Evolutionary conservation across 257 asterid species (phyloP).

Genomic region (Capsicum pubescens): DNA sequence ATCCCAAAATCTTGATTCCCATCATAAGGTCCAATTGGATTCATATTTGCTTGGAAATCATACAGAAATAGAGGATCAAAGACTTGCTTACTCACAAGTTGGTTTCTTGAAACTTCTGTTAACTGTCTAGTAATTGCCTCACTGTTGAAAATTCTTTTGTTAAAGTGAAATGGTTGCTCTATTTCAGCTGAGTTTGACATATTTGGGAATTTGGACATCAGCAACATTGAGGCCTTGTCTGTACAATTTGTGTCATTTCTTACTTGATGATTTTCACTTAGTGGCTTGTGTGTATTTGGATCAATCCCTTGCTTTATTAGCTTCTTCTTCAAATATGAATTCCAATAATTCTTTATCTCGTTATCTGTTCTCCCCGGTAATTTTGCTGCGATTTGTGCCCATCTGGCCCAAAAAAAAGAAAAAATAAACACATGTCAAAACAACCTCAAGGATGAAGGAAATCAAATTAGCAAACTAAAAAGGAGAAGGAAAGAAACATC

Average conservation of each 20-base stretch:
- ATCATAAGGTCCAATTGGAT: slow-evolving; percentile 33
- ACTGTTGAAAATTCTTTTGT: slow-evolving; percentile 24
- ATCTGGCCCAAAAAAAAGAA: slow-evolving; percentile 45
- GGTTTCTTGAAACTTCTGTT: slow-evolving; percentile 34
- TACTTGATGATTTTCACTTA: slow-evolving; percentile 29
- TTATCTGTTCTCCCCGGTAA: slow-evolving; percentile 91
- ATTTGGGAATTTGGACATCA: slow-evolving; percentile 38
- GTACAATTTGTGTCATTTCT: slow-evolving; percentile 37
- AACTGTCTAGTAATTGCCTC: slow-evolving; percentile 26
- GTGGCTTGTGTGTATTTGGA: slow-evolving; percentile 75
- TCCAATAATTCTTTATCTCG: slow-evolving; percentile 91
- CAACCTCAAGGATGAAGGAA: background rate
- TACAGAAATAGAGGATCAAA: slow-evolving; percentile 67
- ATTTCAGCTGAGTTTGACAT: slow-evolving; percentile 37
- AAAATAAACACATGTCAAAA: background rate
- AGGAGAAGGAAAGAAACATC: background rate
- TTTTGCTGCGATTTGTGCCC: slow-evolving; percentile 91
- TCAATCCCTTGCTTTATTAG: slow-evolving; percentile 78
- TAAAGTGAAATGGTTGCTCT: slow-evolving; percentile 34
- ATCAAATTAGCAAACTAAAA: background rate
- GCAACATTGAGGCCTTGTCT: slow-evolving; percentile 37
- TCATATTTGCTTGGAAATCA: slow-evolving; percentile 59
- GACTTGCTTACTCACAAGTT: slow-evolving; percentile 41
- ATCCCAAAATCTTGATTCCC: slow-evolving; percentile 35
- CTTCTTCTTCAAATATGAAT: slow-evolving; percentile 78